Base-by-base conservation (phyloP, 139 green algal species). In the Chlorella sp. region DNA sequence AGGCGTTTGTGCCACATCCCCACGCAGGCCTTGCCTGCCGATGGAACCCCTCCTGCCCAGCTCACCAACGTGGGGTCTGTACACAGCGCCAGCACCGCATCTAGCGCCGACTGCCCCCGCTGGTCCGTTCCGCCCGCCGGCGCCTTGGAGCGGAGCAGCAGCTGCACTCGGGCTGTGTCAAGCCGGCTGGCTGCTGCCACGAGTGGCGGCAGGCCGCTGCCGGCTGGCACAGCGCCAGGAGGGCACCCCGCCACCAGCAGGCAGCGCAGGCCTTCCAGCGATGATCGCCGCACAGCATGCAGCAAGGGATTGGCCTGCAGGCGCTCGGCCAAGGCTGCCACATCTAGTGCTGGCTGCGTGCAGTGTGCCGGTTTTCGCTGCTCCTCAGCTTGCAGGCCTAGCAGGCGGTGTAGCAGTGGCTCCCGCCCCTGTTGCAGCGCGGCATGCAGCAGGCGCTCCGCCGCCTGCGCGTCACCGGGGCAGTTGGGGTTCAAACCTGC, bases 401-500 rank as follows among this genome's bases (percentile, higher is more conserved):
- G 73, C 73, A 80, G 46, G 8, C 41, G 32, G 22, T 36, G 44
- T 48, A 80, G 73, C 73, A 80, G 73, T 7, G 44, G 24, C 48
- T 80, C 73, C 32, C 73, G 48, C 46, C 46, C 73, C 20, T 20
- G 32, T 32, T 40, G 44, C 73, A 80, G 30, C 28, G 73, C 73
- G 32, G 73, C 73, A 11, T 65, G 16, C 32, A 65, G 44, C 44
- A 80, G 73, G 32, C 30, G 13, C n/a, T 43, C 38, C 13, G 73
- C 73, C 24, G 30, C 73, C 0, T 24, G 6, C 3, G 73, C 26
- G 32, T 80, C 73, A 16, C 32, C 73, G 26, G 44, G 46, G 46
- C 73, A 67, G 46, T 80, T 64, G 13, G 73, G 73, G 32, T 80
- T 48, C n/a, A 80, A 13, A 2, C 73, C 73, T 80, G 67, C 67